phyloP scores from a whole-genome alignment of 495 filamentous ascomycete species.

The Podospora appendiculata region DNA sequence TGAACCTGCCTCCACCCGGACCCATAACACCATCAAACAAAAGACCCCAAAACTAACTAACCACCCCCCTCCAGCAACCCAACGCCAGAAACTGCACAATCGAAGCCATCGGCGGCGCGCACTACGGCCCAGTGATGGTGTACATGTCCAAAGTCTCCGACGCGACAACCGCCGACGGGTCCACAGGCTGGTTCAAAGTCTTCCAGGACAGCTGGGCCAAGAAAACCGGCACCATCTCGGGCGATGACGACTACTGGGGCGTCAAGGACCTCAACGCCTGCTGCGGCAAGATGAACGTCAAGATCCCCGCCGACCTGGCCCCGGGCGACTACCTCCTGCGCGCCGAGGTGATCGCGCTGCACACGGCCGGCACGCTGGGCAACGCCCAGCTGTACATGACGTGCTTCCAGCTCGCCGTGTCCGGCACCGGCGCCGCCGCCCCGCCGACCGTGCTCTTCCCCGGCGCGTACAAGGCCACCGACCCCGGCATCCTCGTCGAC shows the following conservation, averaged over 20 bases:
- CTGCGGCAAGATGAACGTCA: conserved; percentile 43
- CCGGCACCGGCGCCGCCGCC: conserved; percentile 24
- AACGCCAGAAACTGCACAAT: conserved; percentile 32
- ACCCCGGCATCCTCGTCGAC: conserved; percentile 45
- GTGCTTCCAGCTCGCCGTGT: conserved; percentile 40
- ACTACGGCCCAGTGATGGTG: conserved; percentile 41
- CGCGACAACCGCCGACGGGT: conserved; percentile 37
- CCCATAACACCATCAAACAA: not conserved
- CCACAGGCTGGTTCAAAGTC: conserved; percentile 44
- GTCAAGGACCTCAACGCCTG: conserved; percentile 45
- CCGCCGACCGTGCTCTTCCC: conserved; percentile 35
- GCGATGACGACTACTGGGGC: conserved; percentile 43
- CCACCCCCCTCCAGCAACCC: conserved; percentile 22
- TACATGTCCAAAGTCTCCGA: conserved; percentile 48
- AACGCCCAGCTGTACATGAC: conserved; percentile 46
- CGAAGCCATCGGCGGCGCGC: conserved; percentile 43
- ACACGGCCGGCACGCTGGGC: conserved; percentile 29
- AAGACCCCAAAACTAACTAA: conserved; percentile 11
- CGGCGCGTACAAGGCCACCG: conserved; percentile 39
- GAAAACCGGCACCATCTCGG: conserved; percentile 20
- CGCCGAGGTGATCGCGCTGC: conserved; percentile 45
- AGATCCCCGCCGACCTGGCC: conserved; percentile 38
- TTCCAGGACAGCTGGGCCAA: conserved; percentile 39
- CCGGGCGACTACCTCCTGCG: conserved; percentile 47
- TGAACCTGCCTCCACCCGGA: not conserved